Conservation (phyloP, 208 protist genomes). For the Tritrichomonas foetus region DNA sequence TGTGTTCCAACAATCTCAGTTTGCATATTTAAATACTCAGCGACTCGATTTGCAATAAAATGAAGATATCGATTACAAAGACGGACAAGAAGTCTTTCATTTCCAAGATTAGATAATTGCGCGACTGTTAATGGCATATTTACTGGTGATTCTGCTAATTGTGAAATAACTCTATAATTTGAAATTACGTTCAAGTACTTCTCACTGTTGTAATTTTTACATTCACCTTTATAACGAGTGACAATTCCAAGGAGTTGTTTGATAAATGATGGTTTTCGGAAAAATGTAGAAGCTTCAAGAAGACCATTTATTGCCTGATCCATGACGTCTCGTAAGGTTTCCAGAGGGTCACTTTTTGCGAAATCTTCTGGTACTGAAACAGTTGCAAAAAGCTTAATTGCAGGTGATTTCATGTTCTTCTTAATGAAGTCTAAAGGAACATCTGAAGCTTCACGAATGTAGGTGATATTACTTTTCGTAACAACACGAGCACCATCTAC, state of each 20-base stretch:
- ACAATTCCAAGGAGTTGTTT: not conserved
- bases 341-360: not conserved
- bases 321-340: not conserved
- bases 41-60: not conserved
- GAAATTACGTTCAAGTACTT: not conserved
- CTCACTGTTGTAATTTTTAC: not conserved
- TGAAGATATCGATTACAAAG: not conserved
- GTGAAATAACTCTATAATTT: not conserved
- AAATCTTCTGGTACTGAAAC: not conserved
- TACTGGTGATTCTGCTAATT: not conserved
- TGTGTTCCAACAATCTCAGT: not conserved
- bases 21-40: not conserved
- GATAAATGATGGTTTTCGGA: not conserved
- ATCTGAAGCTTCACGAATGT: not conserved
- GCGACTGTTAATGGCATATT: not conserved
- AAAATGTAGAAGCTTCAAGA: not conserved
- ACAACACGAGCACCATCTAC: not conserved
- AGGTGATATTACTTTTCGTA: not conserved
- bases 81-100: not conserved
- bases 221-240: not conserved
- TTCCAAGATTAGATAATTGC: not conserved
- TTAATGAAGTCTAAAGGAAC: not conserved
- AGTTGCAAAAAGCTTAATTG: not conserved
- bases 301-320: not conserved
- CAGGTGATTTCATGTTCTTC: not conserved